Evolutionary conservation across 257 asterid genomes (phyloP), one percentile per base, ranked within the genome.

Genomic region (Nemophila menziesii): DNA sequence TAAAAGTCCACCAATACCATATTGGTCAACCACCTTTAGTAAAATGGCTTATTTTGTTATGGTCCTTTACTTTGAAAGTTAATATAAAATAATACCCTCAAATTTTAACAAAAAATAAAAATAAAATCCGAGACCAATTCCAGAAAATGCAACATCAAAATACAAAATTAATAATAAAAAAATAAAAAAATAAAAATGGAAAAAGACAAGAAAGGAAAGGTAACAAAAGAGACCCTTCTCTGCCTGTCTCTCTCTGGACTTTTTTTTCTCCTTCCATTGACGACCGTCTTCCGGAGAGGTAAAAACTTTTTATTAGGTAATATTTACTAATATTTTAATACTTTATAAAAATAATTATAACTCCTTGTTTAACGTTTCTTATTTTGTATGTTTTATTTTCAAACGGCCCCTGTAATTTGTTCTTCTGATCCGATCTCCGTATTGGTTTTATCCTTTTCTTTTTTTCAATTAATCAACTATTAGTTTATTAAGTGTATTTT

Each of bases 401-500:
- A n/a, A 9, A 4, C 27, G 4, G n/a, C 39, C 11, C 33, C 33
- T 27, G 12, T 4, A 51, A 51, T 45, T 39, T 22, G 19, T 50
- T 50, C 48, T 39, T 61, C 65, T 64, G 81, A 74, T 74, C 71
- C 51, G 77, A 66, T 78, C 77, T 66, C 59, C 52, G 52, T 24
- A 49, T 36, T 51, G 8, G 20, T 53, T 7, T 17, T 39, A 15
- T n/a, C n/a, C 36, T 29, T 29, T 1, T 15, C 11, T 36, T 22
- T 33, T 16, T 16, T 21, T 5, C 11, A 39, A 14, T 26, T 22
- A 33, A 13, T 21, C 49, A 57, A 57, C 56, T 36, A 43, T 51
- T 54, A 8, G 22, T 19, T 22, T 17, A 34, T 54, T 21, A 37
- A 27, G 21, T 37, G 29, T 20, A 45, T 56, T 50, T 49, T 15